Evolutionary conservation across 1,284 basidiomycete genomes (phyloP).

Genomic region (Mycosarcoma mackinlayi): DNA sequence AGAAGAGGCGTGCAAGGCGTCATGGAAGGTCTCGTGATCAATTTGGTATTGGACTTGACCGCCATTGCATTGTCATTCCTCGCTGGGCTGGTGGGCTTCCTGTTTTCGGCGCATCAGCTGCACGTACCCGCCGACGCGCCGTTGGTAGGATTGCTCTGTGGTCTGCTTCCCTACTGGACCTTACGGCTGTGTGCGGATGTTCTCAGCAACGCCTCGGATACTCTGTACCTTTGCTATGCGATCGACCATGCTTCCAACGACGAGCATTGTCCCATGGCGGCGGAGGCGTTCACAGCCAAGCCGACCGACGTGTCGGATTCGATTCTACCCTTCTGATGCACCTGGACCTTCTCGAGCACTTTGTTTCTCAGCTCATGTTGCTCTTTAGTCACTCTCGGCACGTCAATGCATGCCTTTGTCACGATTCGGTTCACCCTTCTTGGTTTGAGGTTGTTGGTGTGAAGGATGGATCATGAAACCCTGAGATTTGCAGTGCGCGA

Average conservation of each 20-base stretch:
- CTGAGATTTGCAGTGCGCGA: not conserved
- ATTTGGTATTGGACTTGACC: slow-evolving; percentile 74
- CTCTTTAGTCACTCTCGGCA: not conserved
- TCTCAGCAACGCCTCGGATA: slow-evolving; percentile 82
- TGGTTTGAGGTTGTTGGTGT: not conserved
- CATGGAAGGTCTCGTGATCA: slow-evolving; percentile 74
- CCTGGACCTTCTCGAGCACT: no score
- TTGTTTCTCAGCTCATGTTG: no score
- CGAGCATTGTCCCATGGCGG: slow-evolving; percentile 43
- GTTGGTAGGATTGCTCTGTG: slow-evolving; percentile 80
- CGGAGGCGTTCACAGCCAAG: slow-evolving; percentile 38
- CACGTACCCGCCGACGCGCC: slow-evolving; percentile 81
- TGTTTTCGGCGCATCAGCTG: slow-evolving; percentile 87
- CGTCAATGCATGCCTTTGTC: not conserved
- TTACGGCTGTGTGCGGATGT: slow-evolving; percentile 84
- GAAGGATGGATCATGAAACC: not conserved
- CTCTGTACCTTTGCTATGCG: slow-evolving; percentile 87
- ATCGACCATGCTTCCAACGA: slow-evolving; percentile 78
- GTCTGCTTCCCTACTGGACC: slow-evolving; percentile 81
- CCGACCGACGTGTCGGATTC: slow-evolving; percentile 30
- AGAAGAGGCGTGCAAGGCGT: slow-evolving; percentile 67
- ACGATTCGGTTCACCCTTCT: not conserved
- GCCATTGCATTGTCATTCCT: slow-evolving; percentile 82
- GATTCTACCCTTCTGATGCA: slow-evolving; percentile 40
- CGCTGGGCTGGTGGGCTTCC: slow-evolving; percentile 82